phyloP scores from a whole-genome alignment of 148 eudicot genomes.

The Cornus florida region DNA sequence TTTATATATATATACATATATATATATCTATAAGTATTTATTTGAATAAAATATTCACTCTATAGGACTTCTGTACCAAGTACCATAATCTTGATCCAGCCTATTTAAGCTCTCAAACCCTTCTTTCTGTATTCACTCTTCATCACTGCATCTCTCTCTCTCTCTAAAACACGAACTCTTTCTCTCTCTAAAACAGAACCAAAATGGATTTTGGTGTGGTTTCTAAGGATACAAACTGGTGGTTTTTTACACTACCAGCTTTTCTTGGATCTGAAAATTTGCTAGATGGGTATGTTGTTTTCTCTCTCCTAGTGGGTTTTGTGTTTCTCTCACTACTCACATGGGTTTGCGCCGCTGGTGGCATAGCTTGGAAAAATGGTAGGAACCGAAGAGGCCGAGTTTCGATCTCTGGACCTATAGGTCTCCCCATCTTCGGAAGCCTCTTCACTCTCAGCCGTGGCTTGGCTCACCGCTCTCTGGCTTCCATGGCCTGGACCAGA shows the following conservation, averaged over 20 bases:
- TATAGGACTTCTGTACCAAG: too few species aligned
- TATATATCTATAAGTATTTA: too few species aligned
- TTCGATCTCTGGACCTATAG: conserved; percentile 51
- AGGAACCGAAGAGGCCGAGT: conserved; percentile 34
- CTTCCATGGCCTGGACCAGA: conserved; percentile 32
- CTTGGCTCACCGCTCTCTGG: conserved; percentile 61
- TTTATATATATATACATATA: too few species aligned
- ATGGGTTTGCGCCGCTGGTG: conserved; percentile 50
- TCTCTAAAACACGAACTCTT: background rate
- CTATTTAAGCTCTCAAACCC: conserved; percentile 4
- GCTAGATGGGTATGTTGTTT: conserved; percentile 8
- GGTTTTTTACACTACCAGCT: conserved; percentile 29
- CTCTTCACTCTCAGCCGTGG: conserved; percentile 42
- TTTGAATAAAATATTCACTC: too few species aligned
- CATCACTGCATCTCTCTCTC: background rate
- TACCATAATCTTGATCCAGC: background rate
- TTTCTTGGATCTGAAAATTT: conserved; percentile 23
- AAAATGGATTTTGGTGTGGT: conserved; percentile 8
- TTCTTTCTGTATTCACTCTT: background rate
- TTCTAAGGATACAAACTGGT: conserved; percentile 22
- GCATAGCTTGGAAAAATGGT: conserved; percentile 59
- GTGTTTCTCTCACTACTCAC: conserved; percentile 15
- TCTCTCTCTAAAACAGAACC: too few species aligned
- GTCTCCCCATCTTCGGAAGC: conserved; percentile 59
- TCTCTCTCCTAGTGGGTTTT: conserved; percentile 19